Evolutionary conservation across 257 asterid species (phyloP), one percentile per base, ranked within the genome.

Genomic region (Leonotis leonurus): DNA sequence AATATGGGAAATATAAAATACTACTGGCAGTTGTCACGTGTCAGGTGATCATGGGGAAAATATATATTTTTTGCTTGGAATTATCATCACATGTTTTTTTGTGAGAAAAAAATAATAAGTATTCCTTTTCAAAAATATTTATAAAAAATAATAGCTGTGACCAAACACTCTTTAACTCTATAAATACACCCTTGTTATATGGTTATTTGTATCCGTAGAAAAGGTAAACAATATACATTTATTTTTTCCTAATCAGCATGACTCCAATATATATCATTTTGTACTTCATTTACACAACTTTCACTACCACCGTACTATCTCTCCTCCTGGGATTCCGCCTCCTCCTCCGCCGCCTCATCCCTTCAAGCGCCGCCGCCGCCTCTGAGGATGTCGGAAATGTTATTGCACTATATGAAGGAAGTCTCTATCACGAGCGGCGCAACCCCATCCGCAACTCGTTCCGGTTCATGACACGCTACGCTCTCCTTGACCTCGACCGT

Each of bases 381-480:
- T n/a, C n/a, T n/a, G 29, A 41, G 0, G 56, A 20, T 4, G n/a
- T 16, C 1, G 58, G 33, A 60, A 69, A 64, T 51, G 5, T 68
- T 4, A 68, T 83, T 22, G 71, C 71, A 9, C 66, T 81, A 14
- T 86, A 86, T 43, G 67, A 86, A 63, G 90, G 88, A 49, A 67
- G 72, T 1, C 86, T 86, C 59, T 69, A 73, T 67, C 95, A 85
- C 49, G 80, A 77, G 71, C 82, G 95, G 30, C 86, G 83, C 49
- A 72, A 67, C 36, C 90, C 95, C 0, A 78, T 75, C 60, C 85
- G 63, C 54, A 84, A 83, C 70, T 78, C 86, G 12, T 85, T 85
- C 64, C 70, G 70, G 13, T 77, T 81, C 35, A 43, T 73, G 1
- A 81, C 81, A 25, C 85, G 88, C 26, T 83, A 79, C 18, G 88